These are phyloP conservation scores for Claviceps spartinae DNA, from an alignment of 2,329 filamentous ascomycete species.

Conservation along the genomic window DNA sequence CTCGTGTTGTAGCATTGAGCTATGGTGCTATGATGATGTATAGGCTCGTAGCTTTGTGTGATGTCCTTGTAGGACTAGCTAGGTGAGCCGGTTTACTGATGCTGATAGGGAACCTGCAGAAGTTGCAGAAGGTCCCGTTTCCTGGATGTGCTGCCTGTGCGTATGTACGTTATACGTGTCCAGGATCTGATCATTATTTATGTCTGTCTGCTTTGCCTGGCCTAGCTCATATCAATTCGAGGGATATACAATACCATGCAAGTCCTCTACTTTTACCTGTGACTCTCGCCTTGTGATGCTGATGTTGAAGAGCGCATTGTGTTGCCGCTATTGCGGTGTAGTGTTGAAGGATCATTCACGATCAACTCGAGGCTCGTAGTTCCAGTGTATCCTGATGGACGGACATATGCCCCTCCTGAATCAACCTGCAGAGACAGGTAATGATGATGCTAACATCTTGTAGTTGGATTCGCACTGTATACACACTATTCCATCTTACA, in stretches of 20 bases:
- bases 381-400: too few species aligned
- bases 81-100: constrained; percentile 1
- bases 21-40: constrained; percentile 4
- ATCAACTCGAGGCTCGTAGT: too few species aligned
- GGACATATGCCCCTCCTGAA: too few species aligned
- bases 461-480: too few species aligned
- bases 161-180: constrained; percentile 10
- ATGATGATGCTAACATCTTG: too few species aligned
- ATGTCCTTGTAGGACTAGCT: constrained; percentile 10
- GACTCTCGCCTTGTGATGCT: too few species aligned
- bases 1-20: constrained; percentile 8
- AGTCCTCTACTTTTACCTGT: too few species aligned
- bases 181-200: constrained; percentile 6
- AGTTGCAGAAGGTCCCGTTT: background rate
- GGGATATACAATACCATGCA: background rate
- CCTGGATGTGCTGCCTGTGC: background rate
- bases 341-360: too few species aligned
- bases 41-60: constrained; percentile 6
- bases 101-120: constrained; percentile 3
- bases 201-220: background rate
- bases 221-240: constrained; percentile 5
- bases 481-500: too few species aligned
- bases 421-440: too few species aligned
- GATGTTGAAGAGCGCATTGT: too few species aligned
- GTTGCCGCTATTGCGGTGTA: too few species aligned